Evolutionary conservation across 2,329 filamentous ascomycete species (phyloP), one percentile per base, ranked within the genome.

Genomic region (Paraphoma chrysanthemicola): DNA sequence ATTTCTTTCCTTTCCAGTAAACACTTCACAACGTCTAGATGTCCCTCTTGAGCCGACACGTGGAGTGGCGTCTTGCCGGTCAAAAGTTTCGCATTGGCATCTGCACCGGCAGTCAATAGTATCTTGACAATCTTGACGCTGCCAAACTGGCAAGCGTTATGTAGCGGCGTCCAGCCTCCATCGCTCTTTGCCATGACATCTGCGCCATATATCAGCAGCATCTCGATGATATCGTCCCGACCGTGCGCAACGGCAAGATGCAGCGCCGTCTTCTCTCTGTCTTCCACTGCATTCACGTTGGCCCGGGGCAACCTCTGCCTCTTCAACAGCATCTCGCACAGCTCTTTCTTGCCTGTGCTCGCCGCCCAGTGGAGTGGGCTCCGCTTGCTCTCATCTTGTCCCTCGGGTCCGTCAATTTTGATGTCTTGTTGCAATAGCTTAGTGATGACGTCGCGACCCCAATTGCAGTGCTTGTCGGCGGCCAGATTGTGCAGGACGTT

Each of bases 311-410:
- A 39, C 29, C 54, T 64, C 1, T 64, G 49, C 44, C 73, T 62
- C 36, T 66, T 73, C 5, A 85, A 73, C 29, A 87, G 73, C 62
- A 81, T 74, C 52, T 80, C 78, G 16, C 80, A 82, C 10, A 86
- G 74, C 31, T 78, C 76, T 48, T 80, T 73, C 63, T 86, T 85
- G 16, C 83, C 82, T 44, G 84, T 85, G 23, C 82, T 84, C 36
- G 83, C 85, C 1, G 85, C 84, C 84, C 85, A 87, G 57, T 86
- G 79, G 42, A 87, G 68, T 2, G 85, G 82, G 30, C 82, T 85
- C 11, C 85, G 78, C 9, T 81, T 81, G 18, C 82, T 67, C 49
- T 77, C 76, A 64, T 83, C 81, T 29, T 75, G 72, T 0, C 75
- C 78, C 1, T 68, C 67, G 4, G 65, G 63, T 6, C 76, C 78